These are phyloP conservation scores for Metarhizium album DNA, from an alignment of 2,329 filamentous ascomycete species.

Conservation along the genomic window DNA sequence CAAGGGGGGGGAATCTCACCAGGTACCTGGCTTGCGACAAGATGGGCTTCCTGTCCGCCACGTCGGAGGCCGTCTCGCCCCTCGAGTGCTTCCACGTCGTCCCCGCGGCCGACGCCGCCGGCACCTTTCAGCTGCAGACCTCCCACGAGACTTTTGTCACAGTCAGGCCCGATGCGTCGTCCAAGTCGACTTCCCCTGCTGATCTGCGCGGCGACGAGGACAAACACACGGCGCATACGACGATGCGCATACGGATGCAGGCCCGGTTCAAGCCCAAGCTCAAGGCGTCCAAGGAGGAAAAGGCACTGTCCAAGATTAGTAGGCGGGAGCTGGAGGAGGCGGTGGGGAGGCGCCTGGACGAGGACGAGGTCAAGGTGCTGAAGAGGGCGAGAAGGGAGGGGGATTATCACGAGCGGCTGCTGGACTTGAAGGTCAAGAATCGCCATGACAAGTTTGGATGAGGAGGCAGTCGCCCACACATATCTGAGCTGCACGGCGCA, in stretches of 20 bases:
- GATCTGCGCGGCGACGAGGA: conserved; percentile 71
- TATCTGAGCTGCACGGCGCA: not conserved
- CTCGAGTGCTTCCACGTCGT: conserved; percentile 74
- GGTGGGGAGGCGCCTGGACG: conserved; percentile 63
- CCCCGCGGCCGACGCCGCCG: conserved; percentile 51
- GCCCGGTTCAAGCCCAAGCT: conserved; percentile 82
- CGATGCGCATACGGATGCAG: conserved; percentile 82
- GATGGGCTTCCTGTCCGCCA: conserved; percentile 66
- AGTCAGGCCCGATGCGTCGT: conserved; percentile 41
- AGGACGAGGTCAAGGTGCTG: conserved; percentile 75
- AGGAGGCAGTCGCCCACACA: conserved; percentile 4
- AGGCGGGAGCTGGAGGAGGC: conserved; percentile 74
- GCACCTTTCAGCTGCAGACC: conserved; percentile 66
- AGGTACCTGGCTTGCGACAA: conserved; percentile 83
- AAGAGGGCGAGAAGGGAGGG: conserved; percentile 79
- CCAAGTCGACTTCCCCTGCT: conserved; percentile 37
- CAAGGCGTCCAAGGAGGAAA: conserved; percentile 71
- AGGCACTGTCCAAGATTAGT: conserved; percentile 75
- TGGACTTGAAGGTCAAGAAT: conserved; percentile 81
- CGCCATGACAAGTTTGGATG: conserved; percentile 75
- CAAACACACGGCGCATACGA: conserved; percentile 55
- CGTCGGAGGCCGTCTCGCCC: conserved; percentile 68
- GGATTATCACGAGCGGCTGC: conserved; percentile 75
- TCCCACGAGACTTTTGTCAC: conserved; percentile 60
- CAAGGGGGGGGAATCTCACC: not conserved